Evolutionary conservation across 225 moss, liverwort and hornwort genomes (phyloP).

Genomic region (Marchantia polymorpha): DNA sequence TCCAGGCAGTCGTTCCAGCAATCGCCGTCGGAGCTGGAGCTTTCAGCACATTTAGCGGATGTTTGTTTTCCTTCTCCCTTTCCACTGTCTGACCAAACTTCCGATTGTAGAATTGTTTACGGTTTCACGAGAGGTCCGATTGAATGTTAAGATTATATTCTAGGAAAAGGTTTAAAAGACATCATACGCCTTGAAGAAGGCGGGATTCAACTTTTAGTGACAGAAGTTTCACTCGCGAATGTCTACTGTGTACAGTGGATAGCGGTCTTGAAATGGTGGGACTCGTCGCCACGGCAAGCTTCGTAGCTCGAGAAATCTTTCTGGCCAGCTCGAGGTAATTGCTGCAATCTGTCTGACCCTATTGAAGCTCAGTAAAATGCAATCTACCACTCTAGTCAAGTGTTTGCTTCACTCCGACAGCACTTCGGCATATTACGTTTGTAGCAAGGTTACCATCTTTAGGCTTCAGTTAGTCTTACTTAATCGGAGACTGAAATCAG

Average conservation of each 20-base stretch:
- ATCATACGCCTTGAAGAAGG: background rate
- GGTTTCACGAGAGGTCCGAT: background rate
- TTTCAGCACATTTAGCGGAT: constrained; percentile 71
- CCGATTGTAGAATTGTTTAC: background rate
- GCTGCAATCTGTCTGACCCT: background rate
- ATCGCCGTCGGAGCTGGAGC: constrained; percentile 88
- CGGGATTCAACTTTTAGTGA: background rate
- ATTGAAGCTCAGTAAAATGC: background rate
- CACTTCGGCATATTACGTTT: background rate
- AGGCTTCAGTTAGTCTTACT: background rate
- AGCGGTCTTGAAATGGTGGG: constrained; percentile 91
- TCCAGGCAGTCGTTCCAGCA: constrained; percentile 74
- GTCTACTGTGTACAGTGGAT: constrained; percentile 52
- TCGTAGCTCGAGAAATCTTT: constrained; percentile 67
- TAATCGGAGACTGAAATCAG: too few relatives aligned
- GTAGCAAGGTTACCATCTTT: background rate
- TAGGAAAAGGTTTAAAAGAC: background rate
- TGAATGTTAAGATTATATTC: background rate
- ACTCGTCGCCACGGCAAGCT: constrained; percentile 72
- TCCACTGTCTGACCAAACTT: background rate
- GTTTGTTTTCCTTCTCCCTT: constrained; percentile 28
- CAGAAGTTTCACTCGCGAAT: background rate
- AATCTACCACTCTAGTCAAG: background rate
- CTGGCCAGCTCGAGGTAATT: constrained; percentile 73
- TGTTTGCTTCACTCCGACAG: background rate